phyloP scores from a whole-genome alignment of 192 early-diverging fungal species.

The Phlyctochytrium bullatum region DNA sequence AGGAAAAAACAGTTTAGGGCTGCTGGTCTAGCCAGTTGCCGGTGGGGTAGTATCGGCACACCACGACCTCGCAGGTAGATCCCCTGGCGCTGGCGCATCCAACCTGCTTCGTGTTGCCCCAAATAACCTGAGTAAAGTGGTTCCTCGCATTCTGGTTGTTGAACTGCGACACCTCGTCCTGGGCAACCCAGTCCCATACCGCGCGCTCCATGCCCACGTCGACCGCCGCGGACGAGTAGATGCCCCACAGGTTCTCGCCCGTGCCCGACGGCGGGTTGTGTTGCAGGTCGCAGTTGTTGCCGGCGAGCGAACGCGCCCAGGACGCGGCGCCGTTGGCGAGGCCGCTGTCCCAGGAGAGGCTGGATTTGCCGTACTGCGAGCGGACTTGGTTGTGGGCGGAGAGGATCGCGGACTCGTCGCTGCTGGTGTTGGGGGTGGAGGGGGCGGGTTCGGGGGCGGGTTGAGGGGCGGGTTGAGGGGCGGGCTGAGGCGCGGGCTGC shows the following conservation, averaged over 20 bases:
- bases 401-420: background rate
- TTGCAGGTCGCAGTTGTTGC: background rate
- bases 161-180: background rate
- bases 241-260: constrained; percentile 4
- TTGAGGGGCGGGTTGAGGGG: background rate
- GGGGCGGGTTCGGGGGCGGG: background rate
- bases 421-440: background rate
- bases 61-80: background rate
- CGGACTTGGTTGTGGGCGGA: background rate
- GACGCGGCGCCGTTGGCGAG: background rate
- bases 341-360: background rate
- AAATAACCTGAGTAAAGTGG: constrained; percentile 3
- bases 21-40: too few relatives aligned
- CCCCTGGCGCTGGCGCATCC: background rate
- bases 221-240: background rate
- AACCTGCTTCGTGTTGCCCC: background rate
- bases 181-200: background rate
- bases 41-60: constrained; percentile 10
- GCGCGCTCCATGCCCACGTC: background rate
- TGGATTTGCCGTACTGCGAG: background rate
- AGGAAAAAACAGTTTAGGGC: too few relatives aligned
- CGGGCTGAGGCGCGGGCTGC: background rate
- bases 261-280: background rate
- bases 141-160: background rate
- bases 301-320: background rate